These are phyloP conservation scores for Talaromyces borbonicus DNA, from an alignment of 495 filamentous ascomycete genomes.

Conservation along the genomic window DNA sequence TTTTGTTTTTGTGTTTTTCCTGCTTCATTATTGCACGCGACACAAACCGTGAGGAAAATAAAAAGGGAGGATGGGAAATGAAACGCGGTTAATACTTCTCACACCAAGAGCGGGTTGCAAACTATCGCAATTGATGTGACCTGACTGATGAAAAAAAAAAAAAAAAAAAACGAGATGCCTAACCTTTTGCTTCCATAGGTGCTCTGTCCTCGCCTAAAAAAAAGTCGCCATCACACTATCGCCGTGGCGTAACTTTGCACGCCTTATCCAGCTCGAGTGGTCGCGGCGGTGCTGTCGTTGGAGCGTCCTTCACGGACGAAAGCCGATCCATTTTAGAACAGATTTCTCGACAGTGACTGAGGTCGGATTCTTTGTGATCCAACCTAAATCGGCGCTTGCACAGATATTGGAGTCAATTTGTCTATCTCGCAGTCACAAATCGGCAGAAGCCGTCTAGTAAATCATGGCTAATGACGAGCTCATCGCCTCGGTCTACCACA, in stretches of 20 bases:
- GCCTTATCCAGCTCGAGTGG: background rate
- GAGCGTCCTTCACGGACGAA: too few species aligned
- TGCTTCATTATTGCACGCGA: too few species aligned
- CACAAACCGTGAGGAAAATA: too few species aligned
- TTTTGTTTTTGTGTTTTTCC: background rate
- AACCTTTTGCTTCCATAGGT: background rate
- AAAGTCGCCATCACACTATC: background rate
- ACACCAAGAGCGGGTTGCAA: too few species aligned
- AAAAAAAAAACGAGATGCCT: background rate
- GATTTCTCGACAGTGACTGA: too few species aligned
- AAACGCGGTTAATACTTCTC: too few species aligned
- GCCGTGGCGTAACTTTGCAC: background rate
- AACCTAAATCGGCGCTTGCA: too few species aligned
- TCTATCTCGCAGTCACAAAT: background rate
- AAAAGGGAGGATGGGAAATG: too few species aligned
- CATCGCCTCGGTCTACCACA: conserved; percentile 79
- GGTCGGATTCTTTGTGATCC: too few species aligned
- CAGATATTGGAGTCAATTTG: too few species aligned
- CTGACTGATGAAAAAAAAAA: background rate
- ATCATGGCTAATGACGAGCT: conserved; percentile 59
- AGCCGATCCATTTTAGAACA: too few species aligned
- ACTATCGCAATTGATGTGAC: too few species aligned
- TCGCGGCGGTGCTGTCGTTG: background rate
- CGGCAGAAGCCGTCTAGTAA: conserved; percentile 11
- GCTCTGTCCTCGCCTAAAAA: background rate